These are phyloP conservation scores for Aspergillus ruber DNA, from an alignment of 2,329 filamentous ascomycete species.

Conservation along the genomic window DNA sequence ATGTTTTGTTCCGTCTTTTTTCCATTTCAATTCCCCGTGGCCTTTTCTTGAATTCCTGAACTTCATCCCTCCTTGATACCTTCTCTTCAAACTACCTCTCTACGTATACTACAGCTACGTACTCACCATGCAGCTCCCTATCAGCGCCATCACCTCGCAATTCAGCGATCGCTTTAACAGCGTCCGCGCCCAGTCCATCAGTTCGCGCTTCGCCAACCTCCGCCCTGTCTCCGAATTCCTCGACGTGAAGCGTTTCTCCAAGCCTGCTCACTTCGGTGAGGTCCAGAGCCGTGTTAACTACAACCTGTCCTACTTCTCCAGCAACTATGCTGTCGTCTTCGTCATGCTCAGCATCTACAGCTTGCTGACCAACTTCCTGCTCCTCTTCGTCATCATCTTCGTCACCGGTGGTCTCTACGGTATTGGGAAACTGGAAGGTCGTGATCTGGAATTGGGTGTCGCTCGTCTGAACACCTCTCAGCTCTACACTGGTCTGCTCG, in stretches of 20 bases:
- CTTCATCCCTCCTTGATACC: slow-evolving; percentile 1
- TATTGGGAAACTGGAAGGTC: slow-evolving; percentile 82
- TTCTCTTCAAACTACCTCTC: not conserved
- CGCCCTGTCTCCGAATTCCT: slow-evolving; percentile 88
- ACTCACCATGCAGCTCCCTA: slow-evolving; percentile 74
- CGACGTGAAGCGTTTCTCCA: slow-evolving; percentile 90
- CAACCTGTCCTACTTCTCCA: slow-evolving; percentile 94
- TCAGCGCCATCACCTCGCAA: slow-evolving; percentile 85
- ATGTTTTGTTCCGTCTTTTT: slow-evolving; percentile 4
- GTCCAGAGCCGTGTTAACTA: slow-evolving; percentile 91
- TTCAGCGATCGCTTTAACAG: slow-evolving; percentile 85
- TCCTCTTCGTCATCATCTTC: slow-evolving; percentile 89
- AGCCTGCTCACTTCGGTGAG: slow-evolving; percentile 85
- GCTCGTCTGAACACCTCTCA: slow-evolving; percentile 82
- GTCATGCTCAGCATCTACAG: slow-evolving; percentile 94
- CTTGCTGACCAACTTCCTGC: slow-evolving; percentile 74
- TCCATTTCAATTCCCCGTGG: slow-evolving; percentile 5
- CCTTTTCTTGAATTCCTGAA: slow-evolving; percentile 5
- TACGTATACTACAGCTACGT: not conserved
- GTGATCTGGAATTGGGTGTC: slow-evolving; percentile 78
- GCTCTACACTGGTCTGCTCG: slow-evolving; percentile 81
- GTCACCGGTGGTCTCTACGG: slow-evolving; percentile 81
- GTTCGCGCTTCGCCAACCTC: slow-evolving; percentile 83
- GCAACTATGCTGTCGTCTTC: slow-evolving; percentile 94
- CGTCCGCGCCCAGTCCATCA: slow-evolving; percentile 71